Percentiles rank a stretch among this genome's conserved stretches.
Evolutionary conservation across 768 basidiomycete genomes (phyloP).

Genomic region (Serendipita sp.): DNA sequence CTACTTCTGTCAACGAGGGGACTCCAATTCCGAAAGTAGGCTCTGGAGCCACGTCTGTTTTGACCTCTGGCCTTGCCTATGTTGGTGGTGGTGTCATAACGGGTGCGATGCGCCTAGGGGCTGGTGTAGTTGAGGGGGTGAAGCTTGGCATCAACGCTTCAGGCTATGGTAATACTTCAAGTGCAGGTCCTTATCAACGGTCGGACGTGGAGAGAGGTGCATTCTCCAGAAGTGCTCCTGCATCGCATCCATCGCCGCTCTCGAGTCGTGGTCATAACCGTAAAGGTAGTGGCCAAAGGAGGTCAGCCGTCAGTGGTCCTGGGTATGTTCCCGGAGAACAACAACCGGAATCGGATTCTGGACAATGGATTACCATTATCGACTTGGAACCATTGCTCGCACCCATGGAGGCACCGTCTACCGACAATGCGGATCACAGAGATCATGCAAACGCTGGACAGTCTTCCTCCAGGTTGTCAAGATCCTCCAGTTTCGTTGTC

Average conservation of each 20-base stretch:
- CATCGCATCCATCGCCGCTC: not conserved
- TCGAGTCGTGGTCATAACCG: not conserved
- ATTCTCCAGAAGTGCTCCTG: not conserved
- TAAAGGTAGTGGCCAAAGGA: not conserved
- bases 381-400: constrained; percentile 29
- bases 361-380: constrained; percentile 37
- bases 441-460: not conserved
- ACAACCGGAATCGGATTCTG: constrained; percentile 9
- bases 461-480: not conserved
- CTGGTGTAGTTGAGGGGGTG: not conserved
- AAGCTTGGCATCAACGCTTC: not conserved
- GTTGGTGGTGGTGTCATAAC: not conserved
- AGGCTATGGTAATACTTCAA: not conserved
- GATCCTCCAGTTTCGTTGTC: constrained; percentile 14
- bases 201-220: not conserved
- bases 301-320: not conserved
- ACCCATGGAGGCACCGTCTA: not conserved
- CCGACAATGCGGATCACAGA: not conserved
- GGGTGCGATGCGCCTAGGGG: not conserved
- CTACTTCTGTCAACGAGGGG: not conserved
- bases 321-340: not conserved
- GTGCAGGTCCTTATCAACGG: not conserved
- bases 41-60: not conserved
- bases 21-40: no score
- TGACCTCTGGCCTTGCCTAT: not conserved